These are phyloP conservation scores for Metschnikowia corniflorae DNA, from an alignment of 805 yeast genomes.

Conservation along the genomic window DNA sequence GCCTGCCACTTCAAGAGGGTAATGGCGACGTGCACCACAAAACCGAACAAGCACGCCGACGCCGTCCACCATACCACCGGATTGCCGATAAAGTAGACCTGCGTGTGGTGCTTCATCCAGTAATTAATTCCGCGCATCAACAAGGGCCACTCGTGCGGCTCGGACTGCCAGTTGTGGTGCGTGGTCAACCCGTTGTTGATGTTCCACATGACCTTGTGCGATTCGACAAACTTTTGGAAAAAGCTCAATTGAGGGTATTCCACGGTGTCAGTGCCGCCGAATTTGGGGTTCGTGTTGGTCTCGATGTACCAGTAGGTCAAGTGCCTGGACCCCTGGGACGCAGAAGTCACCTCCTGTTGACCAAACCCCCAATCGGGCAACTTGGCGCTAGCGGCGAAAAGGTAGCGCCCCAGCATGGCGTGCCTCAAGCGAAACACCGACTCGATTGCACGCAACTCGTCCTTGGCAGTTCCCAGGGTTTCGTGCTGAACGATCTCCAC, in stretches of 20 bases:
- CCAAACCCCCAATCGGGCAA: conserved; percentile 82
- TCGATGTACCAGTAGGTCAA: conserved; percentile 73
- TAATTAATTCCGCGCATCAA: conserved; percentile 76
- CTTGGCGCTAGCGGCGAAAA: conserved; percentile 71
- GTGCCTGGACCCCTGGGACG: conserved; percentile 60
- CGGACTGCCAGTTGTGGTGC: conserved; percentile 68
- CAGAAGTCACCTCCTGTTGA: conserved; percentile 83
- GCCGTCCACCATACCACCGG: conserved; percentile 78
- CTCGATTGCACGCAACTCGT: conserved; percentile 58
- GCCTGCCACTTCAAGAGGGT: conserved; percentile 62
- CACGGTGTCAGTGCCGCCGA: conserved; percentile 25
- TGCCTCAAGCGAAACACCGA: conserved; percentile 73
- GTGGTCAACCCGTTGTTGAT: conserved; percentile 66
- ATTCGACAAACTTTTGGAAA: conserved; percentile 58
- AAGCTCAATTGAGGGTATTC: conserved; percentile 54
- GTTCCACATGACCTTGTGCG: conserved; percentile 74
- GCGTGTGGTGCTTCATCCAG: conserved; percentile 61
- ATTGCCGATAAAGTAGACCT: conserved; percentile 72
- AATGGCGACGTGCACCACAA: conserved; percentile 46
- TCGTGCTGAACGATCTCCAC: conserved; percentile 63
- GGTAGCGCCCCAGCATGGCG: conserved; percentile 73
- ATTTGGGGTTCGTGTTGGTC: conserved; percentile 54
- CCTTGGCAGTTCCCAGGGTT: conserved; percentile 49
- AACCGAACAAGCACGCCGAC: conserved; percentile 49
- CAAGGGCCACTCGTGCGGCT: conserved; percentile 73